Base-by-base conservation (phyloP, 73 alveolate genomes). In the Blepharisma stoltei region DNA sequence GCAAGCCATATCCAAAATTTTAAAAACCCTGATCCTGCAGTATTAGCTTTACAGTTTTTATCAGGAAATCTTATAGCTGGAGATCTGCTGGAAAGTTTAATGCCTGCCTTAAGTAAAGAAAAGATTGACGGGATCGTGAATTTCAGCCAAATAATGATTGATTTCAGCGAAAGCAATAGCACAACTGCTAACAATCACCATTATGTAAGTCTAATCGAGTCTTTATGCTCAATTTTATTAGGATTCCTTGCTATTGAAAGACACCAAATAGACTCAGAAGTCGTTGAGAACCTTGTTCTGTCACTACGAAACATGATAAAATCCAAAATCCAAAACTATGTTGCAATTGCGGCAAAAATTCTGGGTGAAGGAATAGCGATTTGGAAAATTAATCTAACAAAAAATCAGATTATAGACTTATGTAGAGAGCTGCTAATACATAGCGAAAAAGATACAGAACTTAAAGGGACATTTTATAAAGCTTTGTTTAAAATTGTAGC, bases 351-450 rank as follows among this genome's bases (percentile, higher is more conserved):
- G 0, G 73, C 73, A 14, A 25, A 25, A 3, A 60, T 60, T 25
- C 46, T 60, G 11, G 73, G 73, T 25, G 23, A 60, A 25, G 73
- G 73, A 14, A 60, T 60, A 38, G 46, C n/a, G 23, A 20, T 60
- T 14, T 60, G 73, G 73, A n/a, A 38, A 20, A 8, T 9, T 14
- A 38, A 60, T 14, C 46, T 60, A 60, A 18, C 73, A 14, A 18
- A n/a, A 14, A 9, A 14, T 14, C 73, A 60, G 5, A 9, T 60
- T 25, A 60, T 14, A 60, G 73, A 60, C 11, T 14, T 60, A 2
- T n/a, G 14, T 20, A 25, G 23, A 60, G 73, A 60, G 47, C 46
- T 60, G 11, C 48, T 60, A 9, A 14, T 60, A 25, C 23, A 60
- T 25, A 38, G 73, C 2, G 14, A 38, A 14, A 60, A 60, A 60